phyloP scores from a whole-genome alignment of 2,329 filamentous ascomycete genomes.

The Trichoderma semiorbis region DNA sequence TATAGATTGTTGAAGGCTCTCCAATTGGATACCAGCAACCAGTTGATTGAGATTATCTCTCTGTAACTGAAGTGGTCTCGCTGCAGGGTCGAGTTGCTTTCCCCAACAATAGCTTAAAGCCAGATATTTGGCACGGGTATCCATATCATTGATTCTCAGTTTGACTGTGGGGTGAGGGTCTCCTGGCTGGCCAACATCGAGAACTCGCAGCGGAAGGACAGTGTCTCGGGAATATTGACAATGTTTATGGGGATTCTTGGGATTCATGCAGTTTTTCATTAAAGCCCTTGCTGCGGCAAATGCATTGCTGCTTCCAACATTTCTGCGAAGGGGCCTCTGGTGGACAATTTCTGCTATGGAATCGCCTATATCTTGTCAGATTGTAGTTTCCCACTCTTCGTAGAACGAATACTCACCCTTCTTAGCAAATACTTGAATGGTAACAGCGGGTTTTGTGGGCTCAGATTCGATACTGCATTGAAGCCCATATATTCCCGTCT shows the following conservation, averaged over 20 bases:
- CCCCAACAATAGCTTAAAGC: conserved; percentile 4
- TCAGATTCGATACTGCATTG: not conserved
- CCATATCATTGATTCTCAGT: not conserved
- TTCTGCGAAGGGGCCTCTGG: not conserved
- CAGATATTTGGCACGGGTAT: not conserved
- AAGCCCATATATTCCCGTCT: not conserved
- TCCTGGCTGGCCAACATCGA: not conserved
- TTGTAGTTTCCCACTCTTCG: rapidly evolving
- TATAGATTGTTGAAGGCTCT: not conserved
- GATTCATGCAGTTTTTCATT: not conserved
- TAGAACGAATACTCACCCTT: not conserved
- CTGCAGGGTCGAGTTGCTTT: not conserved
- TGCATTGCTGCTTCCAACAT: not conserved
- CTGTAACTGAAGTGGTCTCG: not conserved
- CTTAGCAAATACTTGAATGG: not conserved
- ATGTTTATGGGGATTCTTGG: not conserved
- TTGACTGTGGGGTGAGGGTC: not conserved
- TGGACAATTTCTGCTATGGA: not conserved
- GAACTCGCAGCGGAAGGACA: not conserved
- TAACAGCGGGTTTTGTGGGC: not conserved
- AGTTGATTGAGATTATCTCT: not conserved
- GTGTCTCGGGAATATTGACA: conserved; percentile 3
- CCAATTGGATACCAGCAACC: not conserved
- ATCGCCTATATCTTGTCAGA: not conserved
- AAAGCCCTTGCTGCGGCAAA: not conserved